Conservation (phyloP, 306 rosid species). For the Quercus mongolica region DNA sequence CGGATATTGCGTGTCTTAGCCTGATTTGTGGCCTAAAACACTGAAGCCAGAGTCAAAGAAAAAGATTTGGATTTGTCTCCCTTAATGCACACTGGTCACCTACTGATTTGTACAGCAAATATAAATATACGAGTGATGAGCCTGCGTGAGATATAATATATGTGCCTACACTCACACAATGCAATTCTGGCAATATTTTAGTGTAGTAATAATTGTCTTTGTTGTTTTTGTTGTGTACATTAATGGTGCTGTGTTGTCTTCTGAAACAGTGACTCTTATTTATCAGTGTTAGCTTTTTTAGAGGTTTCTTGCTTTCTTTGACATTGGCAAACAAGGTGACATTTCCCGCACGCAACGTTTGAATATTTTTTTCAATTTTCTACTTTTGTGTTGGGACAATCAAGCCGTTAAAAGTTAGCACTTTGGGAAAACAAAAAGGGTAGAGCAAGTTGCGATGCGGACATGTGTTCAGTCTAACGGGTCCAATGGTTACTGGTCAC, state of each 20-base stretch:
- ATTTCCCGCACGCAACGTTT: conserved; percentile 42
- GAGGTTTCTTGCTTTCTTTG: not conserved
- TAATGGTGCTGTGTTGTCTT: conserved; percentile 5
- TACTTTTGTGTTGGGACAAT: not conserved
- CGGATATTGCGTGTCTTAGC: conserved; percentile 23
- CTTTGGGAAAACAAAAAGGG: too few species aligned
- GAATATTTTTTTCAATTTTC: conserved; percentile 8
- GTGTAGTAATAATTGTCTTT: not conserved
- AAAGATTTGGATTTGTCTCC: conserved; percentile 2
- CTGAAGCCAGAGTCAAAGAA: conserved; percentile 10
- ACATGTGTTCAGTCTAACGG: rapidly evolving
- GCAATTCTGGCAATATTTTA: not conserved
- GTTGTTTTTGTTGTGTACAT: not conserved
- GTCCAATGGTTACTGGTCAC: rapidly evolving
- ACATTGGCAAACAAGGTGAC: conserved; percentile 19
- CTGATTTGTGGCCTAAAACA: conserved; percentile 11
- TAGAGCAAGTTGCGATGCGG: too few species aligned
- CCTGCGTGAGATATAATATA: too few species aligned
- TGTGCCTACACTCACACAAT: not conserved
- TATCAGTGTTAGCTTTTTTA: not conserved
- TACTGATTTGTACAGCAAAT: not conserved
- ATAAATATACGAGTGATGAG: not conserved
- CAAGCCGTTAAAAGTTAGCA: conserved; percentile 15
- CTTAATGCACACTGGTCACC: conserved; percentile 2
- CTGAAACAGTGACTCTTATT: not conserved